Conservation (phyloP, 169 alveolate species). For the Plasmodium fragile region DNA sequence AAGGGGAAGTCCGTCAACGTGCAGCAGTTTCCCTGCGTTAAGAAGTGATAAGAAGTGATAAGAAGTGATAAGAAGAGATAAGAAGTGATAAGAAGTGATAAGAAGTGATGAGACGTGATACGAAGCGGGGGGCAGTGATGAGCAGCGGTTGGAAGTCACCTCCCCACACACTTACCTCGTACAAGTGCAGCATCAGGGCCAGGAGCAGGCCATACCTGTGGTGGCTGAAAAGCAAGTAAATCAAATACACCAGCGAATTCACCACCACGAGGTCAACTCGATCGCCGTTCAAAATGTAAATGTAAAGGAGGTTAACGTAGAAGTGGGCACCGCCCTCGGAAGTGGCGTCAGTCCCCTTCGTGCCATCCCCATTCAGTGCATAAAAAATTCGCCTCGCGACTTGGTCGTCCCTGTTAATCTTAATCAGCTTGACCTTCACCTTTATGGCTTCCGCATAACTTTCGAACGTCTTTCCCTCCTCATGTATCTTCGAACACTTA, state of each 20-base stretch:
- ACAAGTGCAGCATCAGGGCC: constrained; percentile 28
- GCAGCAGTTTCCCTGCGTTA: constrained; percentile 53
- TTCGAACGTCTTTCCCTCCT: background rate
- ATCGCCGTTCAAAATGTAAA: constrained; percentile 12
- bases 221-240: constrained; percentile 28
- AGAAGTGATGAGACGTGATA: no score
- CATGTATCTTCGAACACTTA: background rate
- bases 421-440: constrained; percentile 1
- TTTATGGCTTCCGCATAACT: constrained; percentile 4
- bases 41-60: no score
- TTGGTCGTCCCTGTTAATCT: constrained; percentile 27
- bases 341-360: background rate
- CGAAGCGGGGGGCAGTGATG: no score
- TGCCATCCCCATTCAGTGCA: background rate
- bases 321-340: background rate
- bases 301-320: constrained; percentile 11
- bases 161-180: constrained; percentile 12
- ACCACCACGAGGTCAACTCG: constrained; percentile 34
- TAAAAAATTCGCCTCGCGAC: constrained; percentile 10
- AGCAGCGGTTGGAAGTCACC: background rate
- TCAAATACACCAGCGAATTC: constrained; percentile 31
- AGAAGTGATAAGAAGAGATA: no score
- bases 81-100: background rate
- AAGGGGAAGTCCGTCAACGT: constrained; percentile 29
- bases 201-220: constrained; percentile 23